Percentiles rank a stretch among this genome's conserved stretches.
Evolutionary conservation across 495 filamentous ascomycete genomes (phyloP).

Genomic region (Annulohypoxylon maeteangense): DNA sequence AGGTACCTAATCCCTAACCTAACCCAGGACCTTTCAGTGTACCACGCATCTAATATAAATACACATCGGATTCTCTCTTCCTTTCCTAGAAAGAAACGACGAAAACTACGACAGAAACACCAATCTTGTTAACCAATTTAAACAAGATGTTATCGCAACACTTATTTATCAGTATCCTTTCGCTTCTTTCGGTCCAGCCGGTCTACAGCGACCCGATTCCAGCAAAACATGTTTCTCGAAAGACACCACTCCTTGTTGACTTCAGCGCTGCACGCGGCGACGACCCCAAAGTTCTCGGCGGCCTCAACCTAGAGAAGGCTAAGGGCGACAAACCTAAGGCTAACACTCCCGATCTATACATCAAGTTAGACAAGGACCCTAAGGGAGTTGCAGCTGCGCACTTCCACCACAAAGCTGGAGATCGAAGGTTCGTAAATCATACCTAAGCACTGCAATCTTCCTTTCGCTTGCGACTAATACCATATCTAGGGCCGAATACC

Average conservation of each 20-base stretch:
- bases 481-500: slow-evolving; percentile 32
- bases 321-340: slow-evolving; percentile 24
- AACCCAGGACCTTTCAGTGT: not conserved
- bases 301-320: slow-evolving; percentile 30
- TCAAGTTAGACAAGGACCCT: slow-evolving; percentile 30
- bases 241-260: slow-evolving; percentile 23
- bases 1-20: too few relatives aligned
- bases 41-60: too few relatives aligned
- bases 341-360: slow-evolving; percentile 25
- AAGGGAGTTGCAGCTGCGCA: slow-evolving; percentile 22
- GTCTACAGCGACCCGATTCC: slow-evolving; percentile 26
- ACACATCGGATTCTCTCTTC: not conserved
- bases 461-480: not conserved
- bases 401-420: slow-evolving; percentile 28
- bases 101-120: not conserved
- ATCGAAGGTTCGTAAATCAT: slow-evolving; percentile 26
- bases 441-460: too few relatives aligned
- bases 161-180: slow-evolving; percentile 9
- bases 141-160: slow-evolving; percentile 14
- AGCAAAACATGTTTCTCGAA: not conserved
- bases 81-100: not conserved
- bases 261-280: slow-evolving; percentile 30
- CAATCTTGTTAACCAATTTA: not conserved
- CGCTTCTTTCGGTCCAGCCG: not conserved
- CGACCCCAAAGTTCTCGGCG: slow-evolving; percentile 33